Percentiles rank a stretch among this genome's conserved stretches.
phyloP scores from a whole-genome alignment of 169 alveolate genomes.

The Cardiosporidium cionae region DNA sequence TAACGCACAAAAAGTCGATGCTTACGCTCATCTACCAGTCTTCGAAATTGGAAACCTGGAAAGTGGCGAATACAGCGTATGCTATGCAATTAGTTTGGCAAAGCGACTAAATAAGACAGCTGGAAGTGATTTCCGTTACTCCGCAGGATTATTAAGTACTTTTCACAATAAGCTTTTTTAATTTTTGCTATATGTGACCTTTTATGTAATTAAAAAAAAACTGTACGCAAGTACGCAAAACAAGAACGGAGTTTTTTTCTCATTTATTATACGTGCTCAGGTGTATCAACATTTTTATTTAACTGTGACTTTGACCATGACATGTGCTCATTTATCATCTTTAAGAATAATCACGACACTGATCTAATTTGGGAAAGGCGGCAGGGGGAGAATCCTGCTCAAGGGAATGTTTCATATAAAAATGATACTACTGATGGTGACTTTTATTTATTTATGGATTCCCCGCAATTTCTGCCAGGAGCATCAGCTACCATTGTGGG shows the following conservation, averaged over 20 bases:
- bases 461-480: constrained; percentile 50
- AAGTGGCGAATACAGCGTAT: constrained; percentile 7
- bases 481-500: constrained; percentile 42
- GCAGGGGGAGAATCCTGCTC: constrained; percentile 10
- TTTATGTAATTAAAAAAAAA: not conserved
- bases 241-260: not conserved
- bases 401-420: constrained; percentile 42
- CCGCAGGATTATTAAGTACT: constrained; percentile 12
- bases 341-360: constrained; percentile 1
- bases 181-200: not conserved
- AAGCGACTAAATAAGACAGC: not conserved
- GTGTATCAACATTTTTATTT: not conserved
- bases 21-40: constrained; percentile 9
- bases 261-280: not conserved
- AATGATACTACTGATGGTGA: constrained; percentile 45
- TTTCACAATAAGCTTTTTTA: not conserved
- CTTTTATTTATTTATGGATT: constrained; percentile 38
- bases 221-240: not conserved
- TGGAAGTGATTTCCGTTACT: constrained; percentile 15
- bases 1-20: too few relatives aligned
- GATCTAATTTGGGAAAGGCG: constrained; percentile 6
- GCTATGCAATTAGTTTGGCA: constrained; percentile 15
- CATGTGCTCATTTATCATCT: constrained; percentile 20
- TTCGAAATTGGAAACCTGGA: constrained; percentile 7
- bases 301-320: constrained; percentile 29